phyloP scores from a whole-genome alignment of 1,284 basidiomycete species.

The Ustilago trichophora region DNA sequence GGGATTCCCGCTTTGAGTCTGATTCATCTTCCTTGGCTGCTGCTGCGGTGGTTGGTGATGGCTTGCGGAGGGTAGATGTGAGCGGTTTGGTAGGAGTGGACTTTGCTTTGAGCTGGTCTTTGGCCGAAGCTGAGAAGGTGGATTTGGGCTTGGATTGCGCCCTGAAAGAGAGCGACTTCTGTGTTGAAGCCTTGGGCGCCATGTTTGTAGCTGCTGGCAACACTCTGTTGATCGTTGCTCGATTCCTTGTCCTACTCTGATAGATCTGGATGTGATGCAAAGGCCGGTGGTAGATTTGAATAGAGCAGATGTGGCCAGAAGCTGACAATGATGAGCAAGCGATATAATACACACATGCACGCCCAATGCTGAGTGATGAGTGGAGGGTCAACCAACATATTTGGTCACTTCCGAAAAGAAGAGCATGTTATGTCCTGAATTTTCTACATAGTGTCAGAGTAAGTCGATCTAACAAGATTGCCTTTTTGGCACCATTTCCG shows the following conservation, averaged over 20 bases:
- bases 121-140: constrained; percentile 28
- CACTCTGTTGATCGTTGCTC: no score
- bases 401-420: no score
- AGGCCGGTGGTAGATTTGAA: no score
- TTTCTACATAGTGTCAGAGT: no score
- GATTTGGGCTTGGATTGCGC: constrained; percentile 46
- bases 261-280: no score
- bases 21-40: constrained; percentile 7
- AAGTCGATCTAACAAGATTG: not conserved
- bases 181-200: constrained; percentile 32
- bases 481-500: not conserved
- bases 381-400: no score
- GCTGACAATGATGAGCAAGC: no score
- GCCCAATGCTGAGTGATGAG: no score
- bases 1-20: constrained; percentile 17
- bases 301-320: no score
- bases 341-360: no score
- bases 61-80: constrained; percentile 11
- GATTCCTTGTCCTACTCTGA: no score
- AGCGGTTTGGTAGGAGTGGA: constrained; percentile 14
- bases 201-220: constrained; percentile 1
- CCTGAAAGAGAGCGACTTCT: constrained; percentile 31
- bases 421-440: no score
- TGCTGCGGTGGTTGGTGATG: constrained; percentile 2
- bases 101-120: constrained; percentile 29